Base-by-base conservation (phyloP, 1,284 basidiomycete genomes). In the Peniophora sp. region DNA sequence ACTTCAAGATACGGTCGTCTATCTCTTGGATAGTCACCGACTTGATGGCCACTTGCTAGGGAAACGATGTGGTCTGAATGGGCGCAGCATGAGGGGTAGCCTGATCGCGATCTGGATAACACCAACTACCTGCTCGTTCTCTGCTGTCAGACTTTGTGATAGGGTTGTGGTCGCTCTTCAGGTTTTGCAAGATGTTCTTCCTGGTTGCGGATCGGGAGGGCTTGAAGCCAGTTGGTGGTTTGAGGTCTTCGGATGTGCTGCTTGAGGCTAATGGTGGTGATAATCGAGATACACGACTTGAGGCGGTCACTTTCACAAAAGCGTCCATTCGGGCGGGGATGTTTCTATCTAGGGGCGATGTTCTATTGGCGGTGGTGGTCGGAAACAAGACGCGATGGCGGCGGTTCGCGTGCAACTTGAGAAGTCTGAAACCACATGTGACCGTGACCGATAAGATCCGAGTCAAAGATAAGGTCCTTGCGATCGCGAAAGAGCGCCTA, bases 121-220 rank as follows among this genome's bases (percentile, higher is more conserved):
- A 8, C 50, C 46, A 54, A 67, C 43, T 50, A 81, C 85, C 82
- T 62, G 83, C 71, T 52, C 82, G 76, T 35, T 77, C 66, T 49
- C 68, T 70, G 48, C 81, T 76, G 58, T 85, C 77, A 0, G 83
- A 85, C 57, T 85, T 79, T 1, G 84, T 85, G 48, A 89, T 85
- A 2, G 86, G 85, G 59, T 89, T 89, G 3, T 74, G 73, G 53
- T 74, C 66, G 52, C 27, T 32, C 27, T 32, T 32, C 6, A 32
- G 27, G 0, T 79, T 85, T 35, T 64, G 72, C 48, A 89, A 61
- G 16, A 88, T 62, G 53, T 77, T 72, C 52, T 71, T 79, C 11
- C 76, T 85, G 45, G 83, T 58, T 14, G 69, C 65, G 27, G 69
- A 61, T 1, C 69, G 62, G n/a, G 75, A 75, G 5, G 69, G 65